phyloP scores from a whole-genome alignment of 2,329 filamentous ascomycete genomes.

The Chalaropsis thielavioides region DNA sequence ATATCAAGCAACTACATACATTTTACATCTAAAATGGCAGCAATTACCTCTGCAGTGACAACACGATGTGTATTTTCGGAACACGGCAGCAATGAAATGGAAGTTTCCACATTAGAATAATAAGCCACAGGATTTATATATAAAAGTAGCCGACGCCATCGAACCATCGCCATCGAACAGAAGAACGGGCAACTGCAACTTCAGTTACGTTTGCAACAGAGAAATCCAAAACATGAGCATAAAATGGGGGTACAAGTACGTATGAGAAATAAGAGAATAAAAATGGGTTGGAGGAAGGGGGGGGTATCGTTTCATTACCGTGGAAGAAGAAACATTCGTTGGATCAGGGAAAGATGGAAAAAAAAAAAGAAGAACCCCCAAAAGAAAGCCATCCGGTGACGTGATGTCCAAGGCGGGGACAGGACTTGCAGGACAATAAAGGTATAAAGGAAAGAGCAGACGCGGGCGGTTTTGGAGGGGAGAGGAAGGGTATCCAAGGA shows the following conservation, averaged over 20 bases:
- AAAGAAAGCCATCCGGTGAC: no score
- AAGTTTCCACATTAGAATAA: slow-evolving; percentile 1
- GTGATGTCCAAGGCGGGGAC: no score
- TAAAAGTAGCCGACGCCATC: background rate
- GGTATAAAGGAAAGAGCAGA: no score
- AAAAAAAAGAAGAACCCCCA: background rate
- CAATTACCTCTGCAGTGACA: background rate
- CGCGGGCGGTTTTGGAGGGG: background rate
- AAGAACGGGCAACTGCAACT: background rate
- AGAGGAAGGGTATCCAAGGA: slow-evolving; percentile 7
- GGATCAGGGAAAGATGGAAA: background rate
- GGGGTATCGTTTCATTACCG: slow-evolving; percentile 12
- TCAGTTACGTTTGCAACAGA: background rate
- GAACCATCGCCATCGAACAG: no score
- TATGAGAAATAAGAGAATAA: background rate
- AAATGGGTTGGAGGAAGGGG: background rate
- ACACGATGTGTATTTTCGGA: background rate
- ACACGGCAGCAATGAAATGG: background rate
- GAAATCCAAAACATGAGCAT: background rate
- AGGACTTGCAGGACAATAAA: no score
- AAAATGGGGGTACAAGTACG: background rate
- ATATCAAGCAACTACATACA: background rate
- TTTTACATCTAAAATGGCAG: background rate
- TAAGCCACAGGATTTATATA: background rate
- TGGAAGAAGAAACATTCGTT: background rate